These are phyloP conservation scores for Fusarium torulosum DNA, from an alignment of 2,329 filamentous ascomycete genomes.

Conservation along the genomic window DNA sequence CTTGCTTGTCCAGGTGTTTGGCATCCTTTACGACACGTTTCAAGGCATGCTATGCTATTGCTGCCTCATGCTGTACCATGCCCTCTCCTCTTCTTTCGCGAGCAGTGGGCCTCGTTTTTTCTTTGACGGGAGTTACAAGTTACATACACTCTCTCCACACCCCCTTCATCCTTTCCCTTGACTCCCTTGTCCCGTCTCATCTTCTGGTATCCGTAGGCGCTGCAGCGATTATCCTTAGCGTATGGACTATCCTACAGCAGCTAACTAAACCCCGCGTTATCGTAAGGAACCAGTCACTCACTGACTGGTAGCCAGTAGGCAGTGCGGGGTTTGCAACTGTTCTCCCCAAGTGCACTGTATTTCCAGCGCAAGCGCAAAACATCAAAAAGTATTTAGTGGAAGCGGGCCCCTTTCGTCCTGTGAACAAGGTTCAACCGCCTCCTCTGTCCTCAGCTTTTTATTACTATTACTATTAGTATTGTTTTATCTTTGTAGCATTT, in stretches of 20 bases:
- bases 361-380: background rate
- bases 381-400: conserved; percentile 41
- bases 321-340: conserved; percentile 40
- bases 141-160: conserved; percentile 2
- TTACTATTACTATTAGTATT: conserved; percentile 3
- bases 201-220: background rate
- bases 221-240: background rate
- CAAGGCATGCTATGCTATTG: background rate
- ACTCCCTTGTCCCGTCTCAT: background rate
- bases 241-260: background rate
- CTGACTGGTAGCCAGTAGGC: conserved; percentile 20
- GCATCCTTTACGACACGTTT: background rate
- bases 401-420: conserved; percentile 32
- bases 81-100: conserved; percentile 1
- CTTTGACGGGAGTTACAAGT: conserved; percentile 2
- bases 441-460: conserved; percentile 4
- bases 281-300: background rate
- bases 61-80: background rate
- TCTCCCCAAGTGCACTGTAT: conserved; percentile 12
- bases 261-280: conserved; percentile 41
- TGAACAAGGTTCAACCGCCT: conserved; percentile 26
- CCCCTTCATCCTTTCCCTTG: conserved; percentile 4
- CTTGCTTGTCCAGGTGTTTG: background rate
- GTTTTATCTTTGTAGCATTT: too few species aligned
- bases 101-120: conserved; percentile 25